Evolutionary conservation across 1,284 basidiomycete genomes (phyloP).

Genomic region (Ganoderma leucocontextum): DNA sequence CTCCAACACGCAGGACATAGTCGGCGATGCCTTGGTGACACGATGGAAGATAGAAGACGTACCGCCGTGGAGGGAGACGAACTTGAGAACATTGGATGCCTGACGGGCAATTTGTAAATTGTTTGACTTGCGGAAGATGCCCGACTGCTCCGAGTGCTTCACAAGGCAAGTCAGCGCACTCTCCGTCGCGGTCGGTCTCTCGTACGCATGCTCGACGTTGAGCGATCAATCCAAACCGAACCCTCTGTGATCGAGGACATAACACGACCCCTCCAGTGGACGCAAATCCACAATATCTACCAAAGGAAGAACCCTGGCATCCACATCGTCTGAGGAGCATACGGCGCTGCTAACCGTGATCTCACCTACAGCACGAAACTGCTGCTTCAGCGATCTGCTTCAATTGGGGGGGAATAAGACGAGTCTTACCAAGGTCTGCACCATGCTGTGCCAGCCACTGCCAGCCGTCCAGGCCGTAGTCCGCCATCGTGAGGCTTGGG

Average conservation of each 20-base stretch:
- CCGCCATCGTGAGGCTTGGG: background rate
- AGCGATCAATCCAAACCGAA: background rate
- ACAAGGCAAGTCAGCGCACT: too few species aligned
- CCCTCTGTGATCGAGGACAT: background rate
- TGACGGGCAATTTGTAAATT: too few species aligned
- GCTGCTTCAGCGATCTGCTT: background rate
- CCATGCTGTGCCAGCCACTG: background rate
- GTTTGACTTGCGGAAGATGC: too few species aligned
- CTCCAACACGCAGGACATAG: too few species aligned
- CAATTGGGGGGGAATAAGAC: background rate
- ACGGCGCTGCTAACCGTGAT: background rate
- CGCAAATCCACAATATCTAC: background rate
- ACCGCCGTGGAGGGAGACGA: too few species aligned
- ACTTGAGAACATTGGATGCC: too few species aligned
- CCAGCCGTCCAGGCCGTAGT: constrained; percentile 1
- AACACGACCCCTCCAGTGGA: background rate
- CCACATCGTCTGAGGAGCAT: background rate
- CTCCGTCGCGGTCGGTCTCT: too few species aligned
- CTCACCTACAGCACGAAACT: background rate
- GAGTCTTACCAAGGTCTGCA: background rate
- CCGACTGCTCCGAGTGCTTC: too few species aligned
- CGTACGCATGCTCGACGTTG: too few species aligned
- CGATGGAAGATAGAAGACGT: too few species aligned
- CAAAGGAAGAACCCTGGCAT: background rate
- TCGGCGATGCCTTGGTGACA: too few species aligned